These are phyloP conservation scores for Neofusicoccum kwambonambiense DNA, from an alignment of 2,329 filamentous ascomycete genomes.

Conservation along the genomic window DNA sequence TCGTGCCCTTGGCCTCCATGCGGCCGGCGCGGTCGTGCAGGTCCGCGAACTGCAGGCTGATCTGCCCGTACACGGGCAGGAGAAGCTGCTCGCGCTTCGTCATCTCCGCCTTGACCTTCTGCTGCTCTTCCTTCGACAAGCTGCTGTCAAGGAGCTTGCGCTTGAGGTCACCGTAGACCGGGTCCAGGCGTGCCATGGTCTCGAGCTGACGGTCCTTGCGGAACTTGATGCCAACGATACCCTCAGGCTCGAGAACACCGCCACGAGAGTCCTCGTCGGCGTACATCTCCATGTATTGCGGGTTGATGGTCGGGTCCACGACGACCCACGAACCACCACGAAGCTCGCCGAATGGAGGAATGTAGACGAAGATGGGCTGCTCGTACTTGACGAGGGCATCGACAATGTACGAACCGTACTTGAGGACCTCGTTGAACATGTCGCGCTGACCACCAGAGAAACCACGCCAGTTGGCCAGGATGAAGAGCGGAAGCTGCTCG, in stretches of 20 bases:
- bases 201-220: slow-evolving; percentile 95
- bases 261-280: slow-evolving; percentile 91
- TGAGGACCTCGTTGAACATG: slow-evolving; percentile 99
- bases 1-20: slow-evolving; percentile 97
- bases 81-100: slow-evolving; percentile 80
- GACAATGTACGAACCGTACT: slow-evolving; percentile 99
- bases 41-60: slow-evolving; percentile 95
- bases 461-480: slow-evolving; percentile 99
- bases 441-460: slow-evolving; percentile 99
- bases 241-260: slow-evolving; percentile 96
- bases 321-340: slow-evolving; percentile 99
- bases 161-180: slow-evolving; percentile 78
- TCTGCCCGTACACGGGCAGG: slow-evolving; percentile 89
- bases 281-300: slow-evolving; percentile 98
- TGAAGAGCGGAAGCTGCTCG: slow-evolving; percentile 97
- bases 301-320: slow-evolving; percentile 97
- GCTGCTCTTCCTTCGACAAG: slow-evolving; percentile 71
- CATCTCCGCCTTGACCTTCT: slow-evolving; percentile 81
- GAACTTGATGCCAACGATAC: slow-evolving; percentile 98
- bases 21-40: slow-evolving; percentile 94
- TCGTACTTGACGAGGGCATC: slow-evolving; percentile 97
- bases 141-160: slow-evolving; percentile 68
- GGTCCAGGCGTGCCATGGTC: slow-evolving; percentile 93
- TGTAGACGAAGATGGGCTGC: slow-evolving; percentile 98
- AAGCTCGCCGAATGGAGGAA: slow-evolving; percentile 92